Conservation (phyloP, 805 yeast species). For the Lachancea waltii region DNA sequence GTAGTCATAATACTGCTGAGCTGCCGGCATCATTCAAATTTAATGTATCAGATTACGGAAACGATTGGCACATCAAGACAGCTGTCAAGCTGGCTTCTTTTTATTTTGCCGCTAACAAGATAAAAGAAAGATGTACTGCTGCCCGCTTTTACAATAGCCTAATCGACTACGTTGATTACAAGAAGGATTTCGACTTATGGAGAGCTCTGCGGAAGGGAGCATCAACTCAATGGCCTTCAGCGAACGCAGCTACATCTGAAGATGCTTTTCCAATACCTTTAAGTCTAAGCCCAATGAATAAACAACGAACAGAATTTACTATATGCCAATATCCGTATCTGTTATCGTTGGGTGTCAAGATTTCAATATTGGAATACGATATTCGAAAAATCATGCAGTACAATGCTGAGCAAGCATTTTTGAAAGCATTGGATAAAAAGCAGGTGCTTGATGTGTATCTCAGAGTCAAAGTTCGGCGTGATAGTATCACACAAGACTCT, state of each 20-base stretch:
- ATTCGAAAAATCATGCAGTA: slow-evolving; percentile 75
- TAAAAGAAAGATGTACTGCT: slow-evolving; percentile 28
- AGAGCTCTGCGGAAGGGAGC: not conserved
- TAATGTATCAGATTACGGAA: slow-evolving; percentile 46
- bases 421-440: slow-evolving; percentile 60
- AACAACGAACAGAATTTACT: slow-evolving; percentile 35
- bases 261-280: slow-evolving; percentile 1
- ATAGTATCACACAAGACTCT: slow-evolving; percentile 66
- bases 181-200: slow-evolving; percentile 83
- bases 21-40: slow-evolving; percentile 15
- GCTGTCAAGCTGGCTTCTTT: slow-evolving; percentile 55
- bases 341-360: slow-evolving; percentile 75
- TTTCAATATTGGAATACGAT: slow-evolving; percentile 73
- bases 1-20: not conserved
- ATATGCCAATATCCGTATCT: slow-evolving; percentile 84
- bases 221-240: not conserved
- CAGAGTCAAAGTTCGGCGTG: slow-evolving; percentile 61
- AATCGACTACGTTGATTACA: slow-evolving; percentile 72
- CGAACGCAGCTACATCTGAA: not conserved
- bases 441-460: slow-evolving; percentile 61
- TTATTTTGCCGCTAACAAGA: slow-evolving; percentile 48
- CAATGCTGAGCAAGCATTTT: slow-evolving; percentile 84
- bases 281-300: not conserved
- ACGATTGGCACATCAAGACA: slow-evolving; percentile 74
- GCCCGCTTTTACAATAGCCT: slow-evolving; percentile 60